Conservation (phyloP, 176 grass and related monocot genomes). For the Elymus sibiricus region DNA sequence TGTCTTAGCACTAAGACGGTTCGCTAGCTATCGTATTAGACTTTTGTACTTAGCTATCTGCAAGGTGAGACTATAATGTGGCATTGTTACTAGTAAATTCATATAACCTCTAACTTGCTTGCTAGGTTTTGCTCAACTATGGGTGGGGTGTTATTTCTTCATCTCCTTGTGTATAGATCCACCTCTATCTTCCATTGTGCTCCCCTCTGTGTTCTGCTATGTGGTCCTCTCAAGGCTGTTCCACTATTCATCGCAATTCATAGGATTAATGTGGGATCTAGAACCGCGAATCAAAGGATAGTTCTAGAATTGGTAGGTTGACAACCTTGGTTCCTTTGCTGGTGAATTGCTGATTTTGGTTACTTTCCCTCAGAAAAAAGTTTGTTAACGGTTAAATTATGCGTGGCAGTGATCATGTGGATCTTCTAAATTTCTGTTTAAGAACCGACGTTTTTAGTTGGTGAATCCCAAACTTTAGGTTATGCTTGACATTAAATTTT, state of each 20-base stretch:
- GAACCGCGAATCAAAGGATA: neutral
- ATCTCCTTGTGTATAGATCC: neutral
- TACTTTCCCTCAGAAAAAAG: neutral
- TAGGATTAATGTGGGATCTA: neutral
- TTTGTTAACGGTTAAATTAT: neutral
- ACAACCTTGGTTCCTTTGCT: neutral
- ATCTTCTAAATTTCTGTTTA: neutral
- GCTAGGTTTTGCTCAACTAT: neutral
- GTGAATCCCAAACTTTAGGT: neutral
- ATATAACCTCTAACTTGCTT: neutral
- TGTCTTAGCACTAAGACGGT: no score
- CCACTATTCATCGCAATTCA: neutral
- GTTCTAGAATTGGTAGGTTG: neutral
- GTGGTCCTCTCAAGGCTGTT: neutral
- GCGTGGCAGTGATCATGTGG: neutral
- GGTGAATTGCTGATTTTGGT: neutral
- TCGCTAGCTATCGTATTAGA: no score
- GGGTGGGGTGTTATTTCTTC: neutral
- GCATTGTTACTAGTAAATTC: neutral
- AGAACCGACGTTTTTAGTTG: neutral
- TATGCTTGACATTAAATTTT: neutral
- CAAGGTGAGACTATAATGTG: no score
- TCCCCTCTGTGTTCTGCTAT: neutral
- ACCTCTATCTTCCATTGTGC: neutral
- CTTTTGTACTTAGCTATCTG: no score